Base-by-base conservation (phyloP, 2,329 filamentous ascomycete species). In the Alternaria arborescens region DNA sequence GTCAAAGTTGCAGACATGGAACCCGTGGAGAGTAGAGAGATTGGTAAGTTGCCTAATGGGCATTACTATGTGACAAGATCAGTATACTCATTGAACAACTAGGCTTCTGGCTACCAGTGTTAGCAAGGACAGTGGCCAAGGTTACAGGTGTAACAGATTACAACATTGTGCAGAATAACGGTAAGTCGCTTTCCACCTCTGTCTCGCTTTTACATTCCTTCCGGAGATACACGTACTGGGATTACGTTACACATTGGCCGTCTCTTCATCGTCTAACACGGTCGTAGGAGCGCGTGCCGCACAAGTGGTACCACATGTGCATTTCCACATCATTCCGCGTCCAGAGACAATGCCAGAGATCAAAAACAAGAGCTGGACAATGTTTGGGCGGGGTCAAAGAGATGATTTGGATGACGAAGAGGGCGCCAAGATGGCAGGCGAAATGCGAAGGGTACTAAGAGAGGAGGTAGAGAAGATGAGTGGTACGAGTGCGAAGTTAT, bases 81-180 rank as follows among this genome's bases (percentile, higher is more conserved):
- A 14, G 5, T 7, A 41, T 28, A 14, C 56, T 42, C 28, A 57
- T 16, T 26, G 11, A 8, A 5, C 10, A 14, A 32, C 38, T 46
- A 80, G 82, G 82, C 5, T 82, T 82, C 66, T 84, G 81, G 82
- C 85, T 97, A 28, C 88, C 92, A 34, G 78, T 94, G 4, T 82
- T 97, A 3, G 91, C 91, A 18, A 82, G 87, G 20, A 91, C 91
- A 0, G 84, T 97, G 38, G 85, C 88, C 32, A 84, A 83, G 52
- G 87, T 88, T 0, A 91, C 89, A 3, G 90, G 89, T 10, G 87
- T 92, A 1, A 84, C 84, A 52, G 94, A 97, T 80, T 98, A 94
- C 91, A 99, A 99, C 78, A 88, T 98, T 30, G 92, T 98, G 56
- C 94, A 98, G 82, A 98, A 98, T 77, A 98, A 97, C 71, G 93